Base-by-base conservation (phyloP, 2,329 filamentous ascomycete species). In the Helicocarpus griseus region DNA sequence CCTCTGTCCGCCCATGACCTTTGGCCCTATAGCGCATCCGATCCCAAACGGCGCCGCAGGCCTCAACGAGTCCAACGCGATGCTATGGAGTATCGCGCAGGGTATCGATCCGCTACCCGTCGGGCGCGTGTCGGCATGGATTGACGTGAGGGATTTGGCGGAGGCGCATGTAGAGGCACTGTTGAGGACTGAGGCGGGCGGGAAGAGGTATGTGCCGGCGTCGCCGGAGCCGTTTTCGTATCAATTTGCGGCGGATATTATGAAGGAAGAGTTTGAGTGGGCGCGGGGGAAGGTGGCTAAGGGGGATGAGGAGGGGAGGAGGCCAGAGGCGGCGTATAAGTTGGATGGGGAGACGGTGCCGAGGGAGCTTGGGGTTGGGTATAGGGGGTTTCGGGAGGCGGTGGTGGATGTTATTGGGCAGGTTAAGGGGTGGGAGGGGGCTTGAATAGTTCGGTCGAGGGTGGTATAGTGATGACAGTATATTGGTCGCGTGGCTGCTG, bases 111-210 rank as follows among this genome's bases (percentile, higher is more conserved):
- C 58, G 1, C 50, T 76, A 0, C 73, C 74, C 0, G 56, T 63
- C 2, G 63, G 69, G 0, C 58, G 66, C 1, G 70, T 74, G 1
- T 66, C 67, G 0, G 70, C 71, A 43, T 77, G 70, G 69, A 68
- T 76, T 19, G 74, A 77, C 53, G 74, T 73, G 0, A 60, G 74
- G 4, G 73, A 77, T 55, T 58, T 77, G 1, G 73, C 74, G 0
- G 53, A 59, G 11, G 73, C 71, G 0, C 75, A 77, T 55, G 67
- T 73, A 1, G 66, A 69, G 40, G 72, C 74, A 1, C 57, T 74
- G 2, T 31, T 75, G 11, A 59, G 57, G 2, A 61, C 61, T 0
- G 66, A 67, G 2, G 70, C 61, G 1, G 67, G 65, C 0, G 67
- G 67, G 0, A 71, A 71, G 55, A 58, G 75, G 40, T 77, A 68